These are phyloP conservation scores for Hibiscus tridactylites DNA, from an alignment of 345 rosid genomes.

Conservation along the genomic window DNA sequence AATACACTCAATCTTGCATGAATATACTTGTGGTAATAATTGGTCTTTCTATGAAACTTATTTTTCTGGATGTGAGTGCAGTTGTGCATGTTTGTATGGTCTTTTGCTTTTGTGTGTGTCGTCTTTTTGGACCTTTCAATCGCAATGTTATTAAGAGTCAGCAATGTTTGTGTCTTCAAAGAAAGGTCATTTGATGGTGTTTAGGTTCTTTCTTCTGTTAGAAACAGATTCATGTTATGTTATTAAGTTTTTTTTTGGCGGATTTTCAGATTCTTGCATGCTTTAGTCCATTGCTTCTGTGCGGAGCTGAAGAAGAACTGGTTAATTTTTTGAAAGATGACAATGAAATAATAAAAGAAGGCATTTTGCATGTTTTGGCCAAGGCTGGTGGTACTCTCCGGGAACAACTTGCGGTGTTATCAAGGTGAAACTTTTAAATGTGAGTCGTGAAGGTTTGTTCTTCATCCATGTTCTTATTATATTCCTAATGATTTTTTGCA, in stretches of 20 bases:
- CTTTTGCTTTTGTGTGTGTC: background rate
- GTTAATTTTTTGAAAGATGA: conserved; percentile 77
- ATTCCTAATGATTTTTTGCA: conserved; percentile 29
- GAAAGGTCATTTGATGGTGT: background rate
- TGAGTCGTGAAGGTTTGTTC: conserved; percentile 2
- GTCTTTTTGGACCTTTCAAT: background rate
- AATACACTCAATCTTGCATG: conserved; percentile 62
- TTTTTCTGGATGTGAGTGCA: background rate
- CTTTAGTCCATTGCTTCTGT: conserved; percentile 67
- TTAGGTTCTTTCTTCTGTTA: background rate
- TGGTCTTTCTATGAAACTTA: conserved; percentile 8
- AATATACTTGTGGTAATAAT: conserved; percentile 80
- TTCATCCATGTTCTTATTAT: conserved; percentile 21
- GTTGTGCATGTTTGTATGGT: background rate
- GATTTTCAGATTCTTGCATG: conserved; percentile 72
- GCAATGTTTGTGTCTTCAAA: background rate
- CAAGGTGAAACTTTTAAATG: conserved; percentile 48
- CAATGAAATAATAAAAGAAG: conserved; percentile 76
- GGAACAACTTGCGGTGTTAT: conserved; percentile 69
- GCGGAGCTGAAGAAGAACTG: conserved; percentile 79
- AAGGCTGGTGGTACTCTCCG: conserved; percentile 93
- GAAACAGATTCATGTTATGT: background rate
- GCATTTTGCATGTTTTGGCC: conserved; percentile 83
- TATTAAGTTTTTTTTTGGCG: conserved; percentile 6
- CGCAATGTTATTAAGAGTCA: background rate